A percentile compares a stretch with the other conserved stretches of the same genome.
Evolutionary conservation across 257 asterid species (phyloP).

Genomic region (Oldenlandia corymbosa): DNA sequence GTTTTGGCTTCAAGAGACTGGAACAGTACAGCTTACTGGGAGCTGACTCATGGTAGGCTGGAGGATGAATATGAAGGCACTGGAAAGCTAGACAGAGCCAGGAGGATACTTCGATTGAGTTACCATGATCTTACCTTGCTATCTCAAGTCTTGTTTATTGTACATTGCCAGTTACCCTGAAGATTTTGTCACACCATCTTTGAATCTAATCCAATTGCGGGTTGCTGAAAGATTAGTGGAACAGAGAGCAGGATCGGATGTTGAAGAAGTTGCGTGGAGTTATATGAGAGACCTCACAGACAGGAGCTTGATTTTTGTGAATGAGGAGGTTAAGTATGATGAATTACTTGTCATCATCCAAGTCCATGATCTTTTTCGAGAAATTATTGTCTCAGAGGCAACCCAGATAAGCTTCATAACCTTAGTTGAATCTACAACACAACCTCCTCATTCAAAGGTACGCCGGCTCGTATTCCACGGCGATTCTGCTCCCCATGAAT

Average conservation of each 20-base stretch:
- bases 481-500: not conserved
- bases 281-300: conserved; percentile 8
- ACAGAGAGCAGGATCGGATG: not conserved
- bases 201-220: not conserved
- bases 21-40: conserved; percentile 14
- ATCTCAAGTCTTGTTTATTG: conserved; percentile 15
- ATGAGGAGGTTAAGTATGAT: not conserved
- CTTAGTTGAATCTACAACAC: not conserved
- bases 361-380: conserved; percentile 2
- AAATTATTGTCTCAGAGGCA: not conserved
- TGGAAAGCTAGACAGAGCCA: not conserved
- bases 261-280: not conserved
- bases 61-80: conserved; percentile 10
- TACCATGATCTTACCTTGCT: conserved; percentile 18
- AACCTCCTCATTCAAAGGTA: not conserved
- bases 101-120: conserved; percentile 14
- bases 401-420: not conserved
- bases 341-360: not conserved
- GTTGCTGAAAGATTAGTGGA: conserved; percentile 1
- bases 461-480: not conserved
- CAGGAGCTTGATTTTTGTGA: not conserved
- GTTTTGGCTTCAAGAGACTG: conserved; percentile 15
- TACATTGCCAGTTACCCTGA: conserved; percentile 10
- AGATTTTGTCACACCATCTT: not conserved
- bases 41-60: not conserved